phyloP scores from a whole-genome alignment of 306 rosid species.

The Acacia acuminata region DNA sequence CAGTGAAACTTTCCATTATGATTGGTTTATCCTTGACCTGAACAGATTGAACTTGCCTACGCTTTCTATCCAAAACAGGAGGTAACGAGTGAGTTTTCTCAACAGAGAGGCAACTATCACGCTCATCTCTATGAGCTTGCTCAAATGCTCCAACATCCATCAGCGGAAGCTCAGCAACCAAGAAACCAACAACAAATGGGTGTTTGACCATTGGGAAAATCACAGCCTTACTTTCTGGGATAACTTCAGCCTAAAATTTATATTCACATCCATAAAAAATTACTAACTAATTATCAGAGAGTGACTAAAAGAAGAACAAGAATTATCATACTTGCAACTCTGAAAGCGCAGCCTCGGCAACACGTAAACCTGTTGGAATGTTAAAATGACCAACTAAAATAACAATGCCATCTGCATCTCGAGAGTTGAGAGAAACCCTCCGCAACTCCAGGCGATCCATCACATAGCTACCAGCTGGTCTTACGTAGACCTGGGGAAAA shows the following conservation, averaged over 20 bases:
- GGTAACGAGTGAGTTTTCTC: constrained; percentile 54
- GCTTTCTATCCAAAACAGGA: constrained; percentile 45
- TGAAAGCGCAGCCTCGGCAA: constrained; percentile 70
- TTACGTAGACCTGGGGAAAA: constrained; percentile 72
- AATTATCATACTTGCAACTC: constrained; percentile 59
- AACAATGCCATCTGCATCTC: constrained; percentile 62
- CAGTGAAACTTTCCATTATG: constrained; percentile 50
- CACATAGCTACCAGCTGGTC: constrained; percentile 98
- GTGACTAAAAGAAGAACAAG: neutral
- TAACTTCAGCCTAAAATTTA: constrained; percentile 58
- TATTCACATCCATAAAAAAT: constrained; percentile 20
- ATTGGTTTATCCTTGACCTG: constrained; percentile 41
- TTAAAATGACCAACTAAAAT: constrained; percentile 71
- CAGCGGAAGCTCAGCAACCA: constrained; percentile 87
- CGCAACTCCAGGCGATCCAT: constrained; percentile 95
- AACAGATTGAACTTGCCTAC: constrained; percentile 48
- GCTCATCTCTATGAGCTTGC: constrained; percentile 45
- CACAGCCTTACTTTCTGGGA: constrained; percentile 71
- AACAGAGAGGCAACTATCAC: constrained; percentile 33
- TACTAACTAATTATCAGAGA: constrained; percentile 14
- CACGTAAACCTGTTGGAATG: constrained; percentile 75
- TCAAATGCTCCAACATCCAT: constrained; percentile 48
- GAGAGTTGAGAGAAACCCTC: constrained; percentile 67
- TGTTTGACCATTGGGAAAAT: constrained; percentile 92
- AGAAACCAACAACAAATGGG: constrained; percentile 97